Base-by-base conservation (phyloP, 139 green algal genomes). In the Deuterostichococcus epilithicus region DNA sequence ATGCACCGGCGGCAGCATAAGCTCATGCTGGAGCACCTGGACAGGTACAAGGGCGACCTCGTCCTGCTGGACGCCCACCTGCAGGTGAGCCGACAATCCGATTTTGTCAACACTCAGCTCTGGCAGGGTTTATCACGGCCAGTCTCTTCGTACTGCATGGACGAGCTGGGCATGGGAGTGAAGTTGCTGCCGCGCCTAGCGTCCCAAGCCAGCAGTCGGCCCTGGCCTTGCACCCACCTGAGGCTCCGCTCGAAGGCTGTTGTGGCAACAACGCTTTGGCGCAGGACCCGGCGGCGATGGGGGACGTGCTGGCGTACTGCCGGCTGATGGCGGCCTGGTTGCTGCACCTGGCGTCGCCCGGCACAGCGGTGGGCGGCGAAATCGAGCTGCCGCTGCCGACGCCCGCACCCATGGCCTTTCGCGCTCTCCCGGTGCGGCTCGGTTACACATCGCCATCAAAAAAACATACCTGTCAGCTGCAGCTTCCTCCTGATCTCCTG, bases 301-400 rank as follows among this genome's bases (percentile, higher is more conserved):
- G 65, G 0, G 80, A 89, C 33, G 83, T 88, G 26, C 72, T 98
- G 39, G 76, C 78, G 0, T 87, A 75, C 66, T 92, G 82, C 82
- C 86, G 90, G 28, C 85, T 98, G 5, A 76, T 94, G 70, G 85
- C 86, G 0, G 70, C 82, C 1, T 98, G 91, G 89, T 74, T 97
- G 71, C 80, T 94, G 76, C 75, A 81, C 35, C 66, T 92, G 68
- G 89, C 90, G 10, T 84, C 71, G 2, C 80, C 80, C 28, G 42
- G 47, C 8, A 59, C 76, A 3, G 78, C 78, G 13, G 66, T 58
- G 22, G 79, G 77, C 1, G 75, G 68, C 10, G 68, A 39, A 28
- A 75, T 70, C 6, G 68, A 74, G 45, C 76, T 96, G 80, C 92
- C 92, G 63, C 83, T 96, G 68, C 86, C 90, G 0, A 80, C 83